Base-by-base conservation (phyloP, 2,329 filamentous ascomycete genomes). In the Thielaviopsis populi region DNA sequence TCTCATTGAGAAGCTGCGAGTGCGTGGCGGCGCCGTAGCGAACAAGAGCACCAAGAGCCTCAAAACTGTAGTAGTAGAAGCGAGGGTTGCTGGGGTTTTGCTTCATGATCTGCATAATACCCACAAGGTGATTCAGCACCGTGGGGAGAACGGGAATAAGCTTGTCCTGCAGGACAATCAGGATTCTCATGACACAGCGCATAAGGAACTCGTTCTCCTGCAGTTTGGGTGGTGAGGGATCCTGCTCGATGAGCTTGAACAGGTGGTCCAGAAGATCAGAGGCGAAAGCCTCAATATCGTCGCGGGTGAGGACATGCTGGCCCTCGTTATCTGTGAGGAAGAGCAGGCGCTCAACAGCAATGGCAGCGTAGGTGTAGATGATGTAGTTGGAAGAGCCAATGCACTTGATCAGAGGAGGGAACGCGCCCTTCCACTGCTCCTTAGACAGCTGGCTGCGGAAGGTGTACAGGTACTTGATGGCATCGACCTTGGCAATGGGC, bases 201-300 rank as follows among this genome's bases (percentile, higher is more conserved):
- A 99, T 97, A 71, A 99, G 74, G 73, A 97, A 99, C 72, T 99
- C 94, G 72, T 99, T 99, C 75, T 99, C 94, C 72, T 99, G 94
- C 67, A 99, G 85, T 79, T 97, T 99, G 68, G 92, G 84, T 0
- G 95, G 87, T 11, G 88, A 86, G 3, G 81, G 79, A 69, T 96
- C 87, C 72, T 88, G 89, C 72, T 95, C 88, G 68, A 99, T 90
- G 62, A 99, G 80, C 68, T 86, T 86, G 79, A 99, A 97, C 13
- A 99, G 79, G 71, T 97, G 92, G 63, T 89, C 82, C 22, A 97
- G 78, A 1, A 99, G 82, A 69, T 95, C 90, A 73, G 91, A 91
- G 27, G 92, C 84, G 67, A 94, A 83, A 0, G 87, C 86, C 65
- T 87, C 83, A 63, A 99, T 89, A 68, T 90, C 88, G 11, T 82